Base-by-base conservation (phyloP, 139 green algal genomes). In the Volvox reticuliferus region DNA sequence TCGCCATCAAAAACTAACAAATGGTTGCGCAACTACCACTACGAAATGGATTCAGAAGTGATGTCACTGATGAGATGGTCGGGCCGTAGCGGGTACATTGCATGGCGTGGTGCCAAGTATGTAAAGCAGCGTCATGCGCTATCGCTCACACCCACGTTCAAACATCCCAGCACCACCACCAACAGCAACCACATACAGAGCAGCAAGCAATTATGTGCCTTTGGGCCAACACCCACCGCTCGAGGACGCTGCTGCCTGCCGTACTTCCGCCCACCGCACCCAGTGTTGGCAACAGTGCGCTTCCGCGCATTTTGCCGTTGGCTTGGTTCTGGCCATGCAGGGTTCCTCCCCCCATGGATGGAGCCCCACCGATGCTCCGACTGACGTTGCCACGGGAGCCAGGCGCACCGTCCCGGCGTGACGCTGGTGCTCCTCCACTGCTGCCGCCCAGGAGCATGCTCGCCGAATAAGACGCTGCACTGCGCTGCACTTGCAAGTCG, bases 241-340 rank as follows among this genome's bases (percentile, higher is more conserved):
- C 79, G 2, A 68, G 1, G 0, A 68, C 37, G 79, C 37, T 67
- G 37, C 44, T 26, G 37, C 44, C 36, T 3, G 79, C 37, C 16
- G 79, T 22, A 28, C 21, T 87, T n/a, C 61, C 30, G 22, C 30
- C 62, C 12, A 24, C n/a, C 33, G 20, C 85, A 19, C 28, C 85
- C 44, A 89, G 69, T 21, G 85, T 82, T 1, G 85, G 85, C 69
- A 89, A 37, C 44, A 89, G 85, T 17, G 85, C 85, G 6, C 44
- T 50, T 5, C 69, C 71, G 18, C 85, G 85, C 17, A 71, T 36
- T 71, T 89, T 89, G 21, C 69, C 71, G 36, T 33, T 63, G 28
- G 21, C 32, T 32, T 50, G 36, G 13, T 19, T n/a, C 28, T 61
- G 55, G 37, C 68, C 68, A 14, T 50, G 68, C 16, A 81, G 37